Percentiles rank a stretch among this genome's conserved stretches.
phyloP scores from a whole-genome alignment of 148 eudicot genomes.

The Arbutus unedo region DNA sequence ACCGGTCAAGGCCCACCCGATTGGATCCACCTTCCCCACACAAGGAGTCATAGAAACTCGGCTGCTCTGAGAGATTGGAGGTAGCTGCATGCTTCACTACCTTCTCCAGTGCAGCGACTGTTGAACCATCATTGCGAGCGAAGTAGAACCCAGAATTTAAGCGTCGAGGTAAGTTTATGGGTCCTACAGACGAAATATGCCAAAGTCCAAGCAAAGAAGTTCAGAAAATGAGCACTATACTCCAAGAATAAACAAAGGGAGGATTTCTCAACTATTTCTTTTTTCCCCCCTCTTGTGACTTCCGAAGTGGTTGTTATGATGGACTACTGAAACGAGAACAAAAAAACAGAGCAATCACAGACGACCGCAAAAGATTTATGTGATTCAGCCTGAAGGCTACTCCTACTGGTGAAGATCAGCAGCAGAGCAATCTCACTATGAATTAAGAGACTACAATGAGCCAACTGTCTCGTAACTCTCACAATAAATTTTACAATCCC shows the following conservation, averaged over 20 bases:
- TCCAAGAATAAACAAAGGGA: constrained; percentile 3
- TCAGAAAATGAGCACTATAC: not conserved
- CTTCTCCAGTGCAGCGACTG: constrained; percentile 71
- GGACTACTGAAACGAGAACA: not conserved
- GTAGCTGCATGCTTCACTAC: constrained; percentile 82
- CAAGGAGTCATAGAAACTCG: constrained; percentile 81
- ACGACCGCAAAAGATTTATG: too few species aligned
- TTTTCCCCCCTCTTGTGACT: not conserved
- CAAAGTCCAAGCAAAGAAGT: not conserved
- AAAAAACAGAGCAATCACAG: not conserved
- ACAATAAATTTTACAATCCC: not conserved
- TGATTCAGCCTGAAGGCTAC: too few species aligned
- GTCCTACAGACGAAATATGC: constrained; percentile 44
- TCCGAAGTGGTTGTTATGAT: not conserved
- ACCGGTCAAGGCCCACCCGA: constrained; percentile 60
- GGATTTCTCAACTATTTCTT: not conserved
- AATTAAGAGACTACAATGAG: not conserved
- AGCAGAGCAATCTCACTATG: not conserved
- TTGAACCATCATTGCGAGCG: constrained; percentile 66
- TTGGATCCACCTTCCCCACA: constrained; percentile 76
- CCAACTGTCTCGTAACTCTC: not conserved
- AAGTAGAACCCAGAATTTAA: constrained; percentile 95
- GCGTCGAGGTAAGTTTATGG: constrained; percentile 85
- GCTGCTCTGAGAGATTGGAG: constrained; percentile 87
- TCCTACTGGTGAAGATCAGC: too few species aligned